Base-by-base conservation (phyloP, 2,329 filamentous ascomycete genomes). In the Penicillium sp. region DNA sequence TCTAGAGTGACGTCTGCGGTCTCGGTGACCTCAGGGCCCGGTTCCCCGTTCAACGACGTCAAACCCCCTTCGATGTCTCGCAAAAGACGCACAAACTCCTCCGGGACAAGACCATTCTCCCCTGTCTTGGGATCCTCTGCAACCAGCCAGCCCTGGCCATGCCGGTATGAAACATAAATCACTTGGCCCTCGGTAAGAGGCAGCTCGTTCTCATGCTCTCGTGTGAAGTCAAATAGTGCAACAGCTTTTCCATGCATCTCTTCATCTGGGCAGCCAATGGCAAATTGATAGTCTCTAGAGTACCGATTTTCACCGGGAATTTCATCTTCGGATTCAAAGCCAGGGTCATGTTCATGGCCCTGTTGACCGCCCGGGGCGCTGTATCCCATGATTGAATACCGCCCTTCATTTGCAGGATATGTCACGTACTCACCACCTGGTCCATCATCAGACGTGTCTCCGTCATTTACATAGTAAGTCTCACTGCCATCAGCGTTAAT, bases 161-260 rank as follows among this genome's bases (percentile, higher is more conserved):
- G 92, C 41, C 94, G 84, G 73, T 97, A 99, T 16, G 91, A 96
- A 25, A 99, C 92, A 80, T 94, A 89, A 54, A 99, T 96, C 55
- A 97, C 90, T 69, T 99, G 94, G 6, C 94, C 94, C 75, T 99
- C 94, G 0, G 90, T 87, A 44, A 99, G 78, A 4, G 91, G 91
- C 55, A 99, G 78, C 74, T 99, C 94, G 70, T 97, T 99, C 72
- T 97, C 91, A 71, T 97, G 97, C 74, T 97, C 93, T 31, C 92
- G 85, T 65, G 87, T 87, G 75, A 99, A 99, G 71, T 97, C 92
- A 71, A 96, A 99, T 22, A 99, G 80, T 7, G 94, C 94, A 28
- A 99, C 90, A 11, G 91, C 92, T 71, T 96, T 96, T 46, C 94
- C 94, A 69, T 97, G 92, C 84, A 97, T 97, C 73, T 97, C 91